Evolutionary conservation across 257 asterid genomes (phyloP).

Genomic region (Fraxinus anomala): DNA sequence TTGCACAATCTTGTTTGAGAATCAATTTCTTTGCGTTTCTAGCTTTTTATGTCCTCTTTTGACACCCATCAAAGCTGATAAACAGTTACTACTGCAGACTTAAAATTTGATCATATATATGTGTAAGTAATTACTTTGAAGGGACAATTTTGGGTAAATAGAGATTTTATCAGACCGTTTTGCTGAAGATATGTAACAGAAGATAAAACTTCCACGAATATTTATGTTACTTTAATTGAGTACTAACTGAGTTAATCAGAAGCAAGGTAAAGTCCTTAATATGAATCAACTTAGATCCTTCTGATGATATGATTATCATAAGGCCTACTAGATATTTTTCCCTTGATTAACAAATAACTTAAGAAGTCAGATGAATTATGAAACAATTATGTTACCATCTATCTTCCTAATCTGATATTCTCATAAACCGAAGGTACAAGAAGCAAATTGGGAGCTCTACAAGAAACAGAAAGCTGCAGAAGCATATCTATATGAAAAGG

Average conservation of each 20-base stretch:
- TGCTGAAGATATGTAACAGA: neutral
- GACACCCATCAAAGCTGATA: too few species aligned
- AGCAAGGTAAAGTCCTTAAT: neutral
- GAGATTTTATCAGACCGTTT: neutral
- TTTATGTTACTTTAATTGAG: neutral
- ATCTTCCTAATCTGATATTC: neutral
- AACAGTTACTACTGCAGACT: too few species aligned
- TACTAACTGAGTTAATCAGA: neutral
- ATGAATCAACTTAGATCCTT: too few species aligned
- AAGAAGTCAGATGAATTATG: neutral
- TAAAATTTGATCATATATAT: neutral
- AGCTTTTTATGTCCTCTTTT: too few species aligned
- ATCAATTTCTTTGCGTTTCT: too few species aligned
- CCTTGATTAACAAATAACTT: neutral
- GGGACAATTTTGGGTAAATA: neutral
- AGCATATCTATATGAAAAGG: conserved; percentile 56
- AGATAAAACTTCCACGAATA: neutral
- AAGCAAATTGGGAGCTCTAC: conserved; percentile 71
- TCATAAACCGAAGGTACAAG: conserved; percentile 45
- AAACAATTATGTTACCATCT: neutral
- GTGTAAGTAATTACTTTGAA: too few species aligned
- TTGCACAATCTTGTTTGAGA: too few species aligned
- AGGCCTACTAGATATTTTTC: neutral
- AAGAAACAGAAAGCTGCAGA: conserved; percentile 64
- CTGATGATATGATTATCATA: neutral